These are phyloP conservation scores for Prunus mongolica DNA, from an alignment of 306 rosid species.

Conservation along the genomic window DNA sequence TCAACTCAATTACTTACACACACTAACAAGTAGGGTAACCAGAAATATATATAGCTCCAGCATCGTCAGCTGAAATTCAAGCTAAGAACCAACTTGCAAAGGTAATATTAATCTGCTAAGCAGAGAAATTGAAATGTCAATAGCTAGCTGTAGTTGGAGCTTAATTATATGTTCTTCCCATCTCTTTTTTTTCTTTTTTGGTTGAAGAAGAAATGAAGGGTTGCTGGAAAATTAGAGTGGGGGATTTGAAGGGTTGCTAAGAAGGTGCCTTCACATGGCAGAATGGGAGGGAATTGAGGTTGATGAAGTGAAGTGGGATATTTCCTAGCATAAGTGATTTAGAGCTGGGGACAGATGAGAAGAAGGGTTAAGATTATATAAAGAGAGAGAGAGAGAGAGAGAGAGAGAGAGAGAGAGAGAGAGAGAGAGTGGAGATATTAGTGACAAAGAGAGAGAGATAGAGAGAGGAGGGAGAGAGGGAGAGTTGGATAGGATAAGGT, in stretches of 20 bases:
- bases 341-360: constrained; percentile 2
- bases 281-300: background rate
- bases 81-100: no score
- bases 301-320: constrained; percentile 1
- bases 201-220: background rate
- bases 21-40: background rate
- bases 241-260: background rate
- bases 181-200: no score
- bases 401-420: constrained; percentile 1
- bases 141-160: no score
- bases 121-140: background rate
- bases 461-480: background rate
- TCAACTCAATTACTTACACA: background rate
- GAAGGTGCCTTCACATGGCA: background rate
- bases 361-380: background rate
- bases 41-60: background rate
- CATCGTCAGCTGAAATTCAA: no score
- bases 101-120: no score
- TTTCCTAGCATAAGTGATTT: constrained; percentile 1
- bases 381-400: constrained; percentile 5
- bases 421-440: constrained; percentile 22
- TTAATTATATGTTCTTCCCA: no score
- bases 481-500: constrained; percentile 78
- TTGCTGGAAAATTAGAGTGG: background rate
- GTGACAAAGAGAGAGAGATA: constrained; percentile 2